Conservation (phyloP, 192 early-diverging fungal species). For the Thamnidium elegans region DNA sequence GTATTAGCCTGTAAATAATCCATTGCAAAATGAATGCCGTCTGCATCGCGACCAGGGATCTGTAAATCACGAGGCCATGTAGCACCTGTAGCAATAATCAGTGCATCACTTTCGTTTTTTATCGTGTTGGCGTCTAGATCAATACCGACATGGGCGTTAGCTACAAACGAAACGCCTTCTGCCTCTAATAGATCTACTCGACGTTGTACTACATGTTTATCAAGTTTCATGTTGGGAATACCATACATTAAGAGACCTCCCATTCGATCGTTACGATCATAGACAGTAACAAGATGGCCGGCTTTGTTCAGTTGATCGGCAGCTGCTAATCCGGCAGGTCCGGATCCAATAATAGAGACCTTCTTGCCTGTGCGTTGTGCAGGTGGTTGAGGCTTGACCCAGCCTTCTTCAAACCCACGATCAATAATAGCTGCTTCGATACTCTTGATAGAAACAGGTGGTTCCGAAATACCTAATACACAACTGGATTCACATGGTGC, state of each 20-base stretch:
- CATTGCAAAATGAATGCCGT: constrained; percentile 98
- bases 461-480: constrained; percentile 91
- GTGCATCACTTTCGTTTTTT: constrained; percentile 67
- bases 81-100: constrained; percentile 90
- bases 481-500: constrained; percentile 87
- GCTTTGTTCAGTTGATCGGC: constrained; percentile 98
- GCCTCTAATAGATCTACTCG: constrained; percentile 90
- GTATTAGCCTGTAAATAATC: constrained; percentile 93
- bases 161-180: constrained; percentile 92
- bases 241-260: constrained; percentile 98
- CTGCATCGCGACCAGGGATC: constrained; percentile 81
- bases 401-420: constrained; percentile 93
- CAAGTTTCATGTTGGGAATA: constrained; percentile 99
- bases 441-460: constrained; percentile 93
- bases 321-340: constrained; percentile 91
- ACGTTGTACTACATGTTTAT: constrained; percentile 92
- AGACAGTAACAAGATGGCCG: constrained; percentile 93
- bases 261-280: constrained; percentile 94
- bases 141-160: constrained; percentile 87
- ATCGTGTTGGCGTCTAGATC: constrained; percentile 70
- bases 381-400: constrained; percentile 91
- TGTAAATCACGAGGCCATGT: constrained; percentile 96
- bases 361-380: constrained; percentile 73
- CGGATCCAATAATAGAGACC: constrained; percentile 92
- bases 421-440: constrained; percentile 99